Conservation (phyloP, 306 rosid genomes). For the Biancaea sappan region DNA sequence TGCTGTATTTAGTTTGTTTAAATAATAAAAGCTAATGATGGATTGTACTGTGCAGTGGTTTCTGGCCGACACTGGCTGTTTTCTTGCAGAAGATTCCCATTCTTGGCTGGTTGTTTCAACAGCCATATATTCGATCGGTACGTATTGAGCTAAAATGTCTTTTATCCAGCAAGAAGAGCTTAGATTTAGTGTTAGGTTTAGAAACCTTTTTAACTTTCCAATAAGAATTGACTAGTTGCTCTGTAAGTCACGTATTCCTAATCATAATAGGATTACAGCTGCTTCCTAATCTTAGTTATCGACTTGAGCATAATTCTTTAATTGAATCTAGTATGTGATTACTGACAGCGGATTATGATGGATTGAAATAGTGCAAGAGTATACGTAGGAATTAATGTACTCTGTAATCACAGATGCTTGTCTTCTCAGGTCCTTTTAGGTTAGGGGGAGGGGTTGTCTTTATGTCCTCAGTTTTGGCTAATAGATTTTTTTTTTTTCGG, state of each 20-base stretch:
- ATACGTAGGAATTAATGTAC: background rate
- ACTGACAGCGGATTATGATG: background rate
- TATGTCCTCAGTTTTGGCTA: background rate
- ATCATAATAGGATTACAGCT: background rate
- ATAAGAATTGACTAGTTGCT: background rate
- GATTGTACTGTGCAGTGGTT: slow-evolving; percentile 69
- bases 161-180: too few species aligned
- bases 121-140: slow-evolving; percentile 81
- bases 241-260: too few species aligned
- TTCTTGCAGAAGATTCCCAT: slow-evolving; percentile 94
- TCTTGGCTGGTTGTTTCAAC: slow-evolving; percentile 92
- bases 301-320: background rate
- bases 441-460: background rate
- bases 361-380: background rate
- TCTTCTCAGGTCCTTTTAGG: background rate
- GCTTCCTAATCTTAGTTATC: background rate
- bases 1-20: slow-evolving; percentile 20
- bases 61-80: slow-evolving; percentile 96
- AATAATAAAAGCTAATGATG: slow-evolving; percentile 41
- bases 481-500: background rate
- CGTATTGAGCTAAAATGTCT: slow-evolving; percentile 34
- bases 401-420: background rate
- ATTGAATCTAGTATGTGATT: background rate
- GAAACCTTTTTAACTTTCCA: background rate
- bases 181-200: too few species aligned